Percentiles rank a stretch among this genome's conserved stretches.
Conservation (phyloP, 495 filamentous ascomycete genomes). For the Aspergillus bridgeri region DNA sequence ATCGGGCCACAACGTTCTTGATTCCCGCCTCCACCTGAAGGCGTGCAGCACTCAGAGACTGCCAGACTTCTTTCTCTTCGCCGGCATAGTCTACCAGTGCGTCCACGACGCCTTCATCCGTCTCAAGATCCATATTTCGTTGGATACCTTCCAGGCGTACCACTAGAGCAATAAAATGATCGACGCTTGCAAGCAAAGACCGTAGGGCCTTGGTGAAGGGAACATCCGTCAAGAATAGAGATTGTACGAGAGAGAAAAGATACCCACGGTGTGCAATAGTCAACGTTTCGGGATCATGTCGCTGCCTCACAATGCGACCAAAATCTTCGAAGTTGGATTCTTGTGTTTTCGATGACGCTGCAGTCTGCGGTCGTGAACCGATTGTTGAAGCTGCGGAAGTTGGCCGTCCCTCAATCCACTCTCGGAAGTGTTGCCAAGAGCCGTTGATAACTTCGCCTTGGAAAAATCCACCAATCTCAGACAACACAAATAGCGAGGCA, state of each 20-base stretch:
- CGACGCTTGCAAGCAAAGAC: conserved; percentile 64
- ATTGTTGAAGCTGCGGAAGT: conserved; percentile 16
- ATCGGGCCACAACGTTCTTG: conserved; percentile 54
- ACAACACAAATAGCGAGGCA: conserved; percentile 81
- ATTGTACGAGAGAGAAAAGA: conserved; percentile 59
- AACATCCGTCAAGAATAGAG: conserved; percentile 66
- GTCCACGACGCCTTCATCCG: conserved; percentile 74
- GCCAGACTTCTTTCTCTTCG: conserved; percentile 63
- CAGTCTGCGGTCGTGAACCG: conserved; percentile 38
- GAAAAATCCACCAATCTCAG: conserved; percentile 79
- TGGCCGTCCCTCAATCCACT: conserved; percentile 50
- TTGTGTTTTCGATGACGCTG: conserved; percentile 26
- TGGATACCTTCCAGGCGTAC: conserved; percentile 69
- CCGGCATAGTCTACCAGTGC: conserved; percentile 62
- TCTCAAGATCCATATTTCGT: conserved; percentile 69
- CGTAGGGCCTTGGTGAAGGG: conserved; percentile 70
- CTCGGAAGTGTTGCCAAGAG: conserved; percentile 61
- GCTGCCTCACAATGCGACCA: conserved; percentile 32
- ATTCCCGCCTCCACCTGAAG: conserved; percentile 50
- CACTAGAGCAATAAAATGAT: conserved; percentile 72
- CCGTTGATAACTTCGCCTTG: conserved; percentile 84
- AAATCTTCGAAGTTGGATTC: conserved; percentile 9
- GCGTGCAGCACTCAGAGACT: conserved; percentile 46
- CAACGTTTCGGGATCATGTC: conserved; percentile 79
- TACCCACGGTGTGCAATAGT: conserved; percentile 74